Evolutionary conservation across 1,284 basidiomycete genomes (phyloP).

Genomic region (Ganoderma multipileum): DNA sequence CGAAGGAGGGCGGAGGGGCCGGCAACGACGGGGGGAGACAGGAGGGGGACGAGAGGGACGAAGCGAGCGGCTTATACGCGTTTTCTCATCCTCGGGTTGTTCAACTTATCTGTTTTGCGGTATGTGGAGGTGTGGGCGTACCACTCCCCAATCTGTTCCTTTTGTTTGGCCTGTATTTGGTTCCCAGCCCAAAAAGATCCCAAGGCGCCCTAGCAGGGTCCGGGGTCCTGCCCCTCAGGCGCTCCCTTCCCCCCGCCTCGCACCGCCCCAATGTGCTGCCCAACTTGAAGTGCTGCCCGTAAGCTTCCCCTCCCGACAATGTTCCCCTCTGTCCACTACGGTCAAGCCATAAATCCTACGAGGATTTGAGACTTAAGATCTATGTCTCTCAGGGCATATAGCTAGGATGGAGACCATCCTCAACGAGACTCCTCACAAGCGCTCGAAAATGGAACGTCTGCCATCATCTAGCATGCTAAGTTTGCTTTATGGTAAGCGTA

Average conservation of each 20-base stretch:
- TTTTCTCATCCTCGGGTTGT: constrained; percentile 14
- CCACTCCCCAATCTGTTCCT: constrained; percentile 5
- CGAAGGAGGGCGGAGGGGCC: constrained; percentile 5
- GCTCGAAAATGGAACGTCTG: too few species aligned
- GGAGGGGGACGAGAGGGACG: constrained; percentile 11
- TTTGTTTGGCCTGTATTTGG: constrained; percentile 22
- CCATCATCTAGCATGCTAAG: background rate
- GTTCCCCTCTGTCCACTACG: background rate
- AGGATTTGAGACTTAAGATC: background rate
- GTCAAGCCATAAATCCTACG: too few species aligned
- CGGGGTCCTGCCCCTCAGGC: constrained; percentile 20
- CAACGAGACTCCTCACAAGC: too few species aligned
- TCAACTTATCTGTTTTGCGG: constrained; percentile 20
- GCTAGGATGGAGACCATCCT: too few species aligned
- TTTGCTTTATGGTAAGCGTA: background rate
- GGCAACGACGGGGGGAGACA: constrained; percentile 12
- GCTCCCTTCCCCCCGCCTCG: background rate
- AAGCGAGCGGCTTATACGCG: constrained; percentile 26
- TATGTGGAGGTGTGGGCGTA: constrained; percentile 19
- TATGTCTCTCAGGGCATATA: too few species aligned
- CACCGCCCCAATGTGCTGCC: too few species aligned
- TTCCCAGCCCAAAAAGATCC: background rate
- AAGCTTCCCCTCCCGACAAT: background rate
- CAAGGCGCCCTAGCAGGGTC: background rate
- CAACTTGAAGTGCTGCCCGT: too few species aligned